Base-by-base conservation (phyloP, 805 yeast species). In the Hyphopichia homilentoma region DNA sequence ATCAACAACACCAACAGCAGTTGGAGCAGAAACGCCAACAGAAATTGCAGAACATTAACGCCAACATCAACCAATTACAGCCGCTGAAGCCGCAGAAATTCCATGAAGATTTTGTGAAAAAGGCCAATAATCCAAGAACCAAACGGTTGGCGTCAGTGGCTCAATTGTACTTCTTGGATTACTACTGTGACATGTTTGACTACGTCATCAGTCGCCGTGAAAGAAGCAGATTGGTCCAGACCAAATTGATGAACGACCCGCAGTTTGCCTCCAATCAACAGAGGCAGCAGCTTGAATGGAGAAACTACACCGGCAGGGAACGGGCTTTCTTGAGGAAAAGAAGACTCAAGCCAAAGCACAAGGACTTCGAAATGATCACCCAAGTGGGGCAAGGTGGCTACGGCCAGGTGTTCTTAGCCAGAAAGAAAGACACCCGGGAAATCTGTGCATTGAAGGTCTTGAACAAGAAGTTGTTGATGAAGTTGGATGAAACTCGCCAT, bases 381-480 rank as follows among this genome's bases (percentile, higher is more conserved):
- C 98, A 93, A 65, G 97, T 93, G 20, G 99, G 99, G 9, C 98
- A 93, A 66, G 99, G 99, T 52, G 99, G 99, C 3, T 93, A 93
- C 54, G 99, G 99, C 16, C 97, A 93, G 61, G 99, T 93, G n/a
- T 93, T 86, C 50, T 65, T 93, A 41, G 97, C 99, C 1, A 76
- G 89, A 45, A 93, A 93, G 68, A 81, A 80, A 45, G 99, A 93
- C 52, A 88, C 97, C 1, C 78, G 81, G 42, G 99, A 93, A 60
- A 83, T 93, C 29, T 90, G 96, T 61, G 99, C 99, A 2, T 69
- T 93, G 48, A 93, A 93, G 57, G 85, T 93, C 9, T 71, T 93
- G 52, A 89, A 87, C 57, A 93, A 93, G 59, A 82, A 82, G 49
- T 70, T 89, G 47, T 69, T 90, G 43, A 79, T 85, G 39, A 89